These are phyloP conservation scores for Phytopythium litorale DNA, from an alignment of 352 stramenopile species.

Conservation along the genomic window DNA sequence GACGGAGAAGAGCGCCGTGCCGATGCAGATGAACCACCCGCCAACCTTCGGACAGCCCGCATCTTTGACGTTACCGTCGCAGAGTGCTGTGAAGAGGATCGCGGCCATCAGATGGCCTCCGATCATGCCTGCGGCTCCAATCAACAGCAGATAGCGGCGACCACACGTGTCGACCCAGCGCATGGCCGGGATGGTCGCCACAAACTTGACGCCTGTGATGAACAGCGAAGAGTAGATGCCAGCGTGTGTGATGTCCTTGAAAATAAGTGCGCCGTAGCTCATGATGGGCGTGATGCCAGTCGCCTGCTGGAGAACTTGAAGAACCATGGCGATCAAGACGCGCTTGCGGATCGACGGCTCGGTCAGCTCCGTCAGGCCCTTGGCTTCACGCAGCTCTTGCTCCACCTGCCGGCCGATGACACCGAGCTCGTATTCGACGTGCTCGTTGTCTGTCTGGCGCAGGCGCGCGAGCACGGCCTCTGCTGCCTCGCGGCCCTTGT, in stretches of 20 bases:
- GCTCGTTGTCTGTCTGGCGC: constrained; percentile 26
- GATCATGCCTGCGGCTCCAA: constrained; percentile 21
- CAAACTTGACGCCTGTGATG: constrained; percentile 11
- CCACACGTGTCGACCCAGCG: constrained; percentile 14
- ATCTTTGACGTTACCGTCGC: constrained; percentile 14
- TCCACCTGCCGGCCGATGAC: constrained; percentile 32
- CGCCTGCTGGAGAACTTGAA: constrained; percentile 24
- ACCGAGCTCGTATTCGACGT: constrained; percentile 21
- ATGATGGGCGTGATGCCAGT: constrained; percentile 30
- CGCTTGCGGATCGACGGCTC: constrained; percentile 23
- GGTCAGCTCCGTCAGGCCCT: constrained; percentile 19
- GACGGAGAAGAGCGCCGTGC: constrained; percentile 12
- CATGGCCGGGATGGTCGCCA: constrained; percentile 15
- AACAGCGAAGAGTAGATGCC: constrained; percentile 10
- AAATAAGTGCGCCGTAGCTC: constrained; percentile 18
- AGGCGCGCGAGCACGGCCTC: constrained; percentile 29
- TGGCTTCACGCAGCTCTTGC: constrained; percentile 13
- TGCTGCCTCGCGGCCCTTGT: constrained; percentile 23
- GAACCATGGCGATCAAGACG: constrained; percentile 17
- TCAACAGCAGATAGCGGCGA: constrained; percentile 13
- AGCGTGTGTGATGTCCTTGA: constrained; percentile 6
- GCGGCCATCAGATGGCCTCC: constrained; percentile 18
- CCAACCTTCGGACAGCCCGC: constrained; percentile 11
- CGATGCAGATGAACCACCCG: constrained; percentile 23
- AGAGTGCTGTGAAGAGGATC: constrained; percentile 20